Base-by-base conservation (phyloP, 2,329 filamentous ascomycete species). In the Colletotrichum plurivorum region DNA sequence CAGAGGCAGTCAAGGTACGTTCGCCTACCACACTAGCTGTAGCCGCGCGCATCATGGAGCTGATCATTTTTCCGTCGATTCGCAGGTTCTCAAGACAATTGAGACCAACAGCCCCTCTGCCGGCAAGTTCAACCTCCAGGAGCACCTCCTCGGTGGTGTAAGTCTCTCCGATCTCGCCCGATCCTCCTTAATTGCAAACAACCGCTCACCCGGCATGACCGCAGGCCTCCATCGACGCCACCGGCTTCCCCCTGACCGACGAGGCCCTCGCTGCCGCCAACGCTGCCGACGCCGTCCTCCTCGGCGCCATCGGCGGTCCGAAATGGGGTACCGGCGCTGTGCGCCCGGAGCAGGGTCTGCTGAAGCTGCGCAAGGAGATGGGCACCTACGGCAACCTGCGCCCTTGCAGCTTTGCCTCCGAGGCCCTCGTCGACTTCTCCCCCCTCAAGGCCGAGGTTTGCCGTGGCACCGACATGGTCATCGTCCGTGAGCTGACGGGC, bases 291-390 rank as follows among this genome's bases (percentile, higher is more conserved):
- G 95, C 95, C 46, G 92, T 98, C 69, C 90, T 98, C 69, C 90
- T 98, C 63, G 95, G 95, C 74, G 94, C 95, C 74, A 97, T 98
- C 77, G 95, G 95, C 74, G 95, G 95, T n/a, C 95, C 96, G 15
- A 82, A 98, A 94, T 98, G 95, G 94, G 95, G 95, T 71, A 96
- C 94, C 39, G 94, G 93, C 73, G 83, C 90, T 67, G 92, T 98
- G 72, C 93, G 95, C 52, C 95, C 95, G 1, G 95, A 98, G 81
- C 94, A 98, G 83, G 95, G 95, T 71, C 90, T 98, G 76, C 91
- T 98, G 71, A 89, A 86, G 74, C 93, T 98, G 62, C 94, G 95
- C 83, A 98, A 97, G 83, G 93, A 98, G 83, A 93, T 98, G 87
- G 88, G 89, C 77, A 94, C 95, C 65, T 98, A 97, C 83, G 95